Evolutionary conservation across 2,329 filamentous ascomycete genomes (phyloP), one percentile per base, ranked within the genome.

Genomic region (Harringtonia lauricola): DNA sequence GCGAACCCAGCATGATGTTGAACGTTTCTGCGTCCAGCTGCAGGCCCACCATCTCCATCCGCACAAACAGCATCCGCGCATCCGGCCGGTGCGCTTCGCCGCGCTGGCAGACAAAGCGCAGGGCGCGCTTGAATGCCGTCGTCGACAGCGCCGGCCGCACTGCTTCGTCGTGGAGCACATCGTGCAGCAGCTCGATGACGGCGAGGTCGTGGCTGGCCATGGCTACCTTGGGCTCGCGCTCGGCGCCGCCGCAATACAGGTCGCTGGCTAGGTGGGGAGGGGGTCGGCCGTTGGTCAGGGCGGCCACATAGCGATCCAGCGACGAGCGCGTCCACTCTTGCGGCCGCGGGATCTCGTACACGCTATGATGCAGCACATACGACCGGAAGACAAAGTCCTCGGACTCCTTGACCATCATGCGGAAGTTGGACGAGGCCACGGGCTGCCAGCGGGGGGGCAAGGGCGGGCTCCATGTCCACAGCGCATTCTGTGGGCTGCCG

Each of bases 1-100:
- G 61, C 3, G 63, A 59, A 14, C 59, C 58, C 14, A 72, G 61
- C 49, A 74, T 55, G 41, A 70, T 59, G 52, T 74, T 73, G 59
- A 65, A 73, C 6, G 65, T 58, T 29, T 65, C 63, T 2, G 64
- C 64, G 47, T 72, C 68, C 51, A 70, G 57, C 7, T 58, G 61
- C n/a, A 70, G 49, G 1, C 61, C 60, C 31, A 58, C 51, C 34
- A 57, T 50, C 39, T 64, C 59, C 24, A 64, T 60, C n/a, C 58
- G 51, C 3, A 53, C 53, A 41, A 70, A 58, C 5, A 74, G 57
- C 8, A 47, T 46, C 8, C 57, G 53, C 35, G 54, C 53, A 8
- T 59, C 52, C 1, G 53, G 47, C 19, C 56, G 49, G 39, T 51
- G 51, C 2, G 49, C 43, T 38, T 54, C 52, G 26, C 60, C 60